Evolutionary conservation across 306 rosid genomes (phyloP).

Genomic region (Glycine latifolia): DNA sequence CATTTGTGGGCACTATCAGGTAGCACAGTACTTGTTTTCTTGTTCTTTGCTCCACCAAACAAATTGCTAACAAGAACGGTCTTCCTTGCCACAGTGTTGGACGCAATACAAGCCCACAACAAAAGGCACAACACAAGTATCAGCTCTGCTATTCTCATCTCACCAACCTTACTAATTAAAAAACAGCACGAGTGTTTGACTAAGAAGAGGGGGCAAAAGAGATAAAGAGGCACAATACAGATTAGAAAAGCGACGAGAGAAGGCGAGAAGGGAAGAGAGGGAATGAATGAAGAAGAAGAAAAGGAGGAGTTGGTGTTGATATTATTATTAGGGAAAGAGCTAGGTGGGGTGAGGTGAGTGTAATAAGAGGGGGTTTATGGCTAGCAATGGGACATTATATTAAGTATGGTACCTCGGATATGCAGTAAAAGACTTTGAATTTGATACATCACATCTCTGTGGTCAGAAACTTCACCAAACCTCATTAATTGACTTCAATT

Average conservation of each 20-base stretch:
- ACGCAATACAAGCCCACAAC: conserved; percentile 53
- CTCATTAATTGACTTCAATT: conserved; percentile 65
- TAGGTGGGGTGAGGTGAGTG: conserved; percentile 20
- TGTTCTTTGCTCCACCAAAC: conserved; percentile 45
- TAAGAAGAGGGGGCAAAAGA: conserved; percentile 7
- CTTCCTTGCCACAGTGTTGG: conserved; percentile 61
- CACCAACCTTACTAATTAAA: not conserved
- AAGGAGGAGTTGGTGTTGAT: conserved; percentile 50
- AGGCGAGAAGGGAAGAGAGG: conserved; percentile 22
- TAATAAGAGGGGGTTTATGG: conserved; percentile 22
- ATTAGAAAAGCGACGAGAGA: conserved; percentile 45
- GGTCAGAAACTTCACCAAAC: conserved; percentile 75
- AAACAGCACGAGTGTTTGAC: not conserved
- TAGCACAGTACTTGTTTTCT: conserved; percentile 37
- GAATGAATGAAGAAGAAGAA: conserved; percentile 20
- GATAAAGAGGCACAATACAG: conserved; percentile 15
- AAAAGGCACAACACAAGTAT: conserved; percentile 55
- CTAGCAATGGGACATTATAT: conserved; percentile 52
- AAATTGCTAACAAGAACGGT: conserved; percentile 28
- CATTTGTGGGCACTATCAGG: conserved; percentile 39
- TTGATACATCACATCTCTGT: conserved; percentile 70
- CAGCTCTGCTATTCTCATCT: conserved; percentile 54
- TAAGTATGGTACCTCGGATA: conserved; percentile 71
- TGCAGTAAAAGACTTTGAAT: conserved; percentile 65
- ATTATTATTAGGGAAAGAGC: conserved; percentile 27